Conservation (phyloP, 441 rosid genomes). For the Populus hybrid region DNA sequence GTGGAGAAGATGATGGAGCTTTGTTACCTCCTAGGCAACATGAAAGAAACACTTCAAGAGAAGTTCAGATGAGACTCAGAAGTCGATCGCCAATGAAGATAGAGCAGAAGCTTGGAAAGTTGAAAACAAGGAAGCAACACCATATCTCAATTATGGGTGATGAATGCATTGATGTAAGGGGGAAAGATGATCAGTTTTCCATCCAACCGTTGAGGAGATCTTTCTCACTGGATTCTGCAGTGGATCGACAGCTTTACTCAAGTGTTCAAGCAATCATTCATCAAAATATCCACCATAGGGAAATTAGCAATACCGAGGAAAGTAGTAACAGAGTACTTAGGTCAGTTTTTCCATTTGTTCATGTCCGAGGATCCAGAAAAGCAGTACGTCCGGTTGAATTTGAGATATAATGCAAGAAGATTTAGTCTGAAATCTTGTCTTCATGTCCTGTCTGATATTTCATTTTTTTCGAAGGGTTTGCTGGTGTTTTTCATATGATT, state of each 20-base stretch:
- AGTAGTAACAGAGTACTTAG: conserved; percentile 40
- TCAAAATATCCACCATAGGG: conserved; percentile 29
- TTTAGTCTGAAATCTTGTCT: conserved; percentile 15
- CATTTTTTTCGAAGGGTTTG: conserved; percentile 4
- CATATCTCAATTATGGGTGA: conserved; percentile 79
- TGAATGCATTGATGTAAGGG: conserved; percentile 63
- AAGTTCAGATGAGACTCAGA: conserved; percentile 22
- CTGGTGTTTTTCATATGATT: background rate
- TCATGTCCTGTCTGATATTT: conserved; percentile 11
- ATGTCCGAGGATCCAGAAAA: conserved; percentile 43
- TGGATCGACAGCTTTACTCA: conserved; percentile 51
- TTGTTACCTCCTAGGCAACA: conserved; percentile 34
- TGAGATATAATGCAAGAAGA: conserved; percentile 26
- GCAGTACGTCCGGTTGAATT: conserved; percentile 45
- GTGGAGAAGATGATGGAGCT: conserved; percentile 28
- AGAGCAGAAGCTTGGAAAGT: conserved; percentile 27
- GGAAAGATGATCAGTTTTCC: conserved; percentile 52
- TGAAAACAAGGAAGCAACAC: conserved; percentile 38
- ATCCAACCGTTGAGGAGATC: conserved; percentile 78
- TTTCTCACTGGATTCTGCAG: conserved; percentile 79
- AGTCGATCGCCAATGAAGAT: conserved; percentile 25
- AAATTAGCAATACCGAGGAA: conserved; percentile 26
- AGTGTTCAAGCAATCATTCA: conserved; percentile 48
- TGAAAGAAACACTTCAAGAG: conserved; percentile 30
- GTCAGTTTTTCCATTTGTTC: conserved; percentile 50